Evolutionary conservation across 2,329 filamentous ascomycete genomes (phyloP).

Genomic region (Ophiostoma montium): DNA sequence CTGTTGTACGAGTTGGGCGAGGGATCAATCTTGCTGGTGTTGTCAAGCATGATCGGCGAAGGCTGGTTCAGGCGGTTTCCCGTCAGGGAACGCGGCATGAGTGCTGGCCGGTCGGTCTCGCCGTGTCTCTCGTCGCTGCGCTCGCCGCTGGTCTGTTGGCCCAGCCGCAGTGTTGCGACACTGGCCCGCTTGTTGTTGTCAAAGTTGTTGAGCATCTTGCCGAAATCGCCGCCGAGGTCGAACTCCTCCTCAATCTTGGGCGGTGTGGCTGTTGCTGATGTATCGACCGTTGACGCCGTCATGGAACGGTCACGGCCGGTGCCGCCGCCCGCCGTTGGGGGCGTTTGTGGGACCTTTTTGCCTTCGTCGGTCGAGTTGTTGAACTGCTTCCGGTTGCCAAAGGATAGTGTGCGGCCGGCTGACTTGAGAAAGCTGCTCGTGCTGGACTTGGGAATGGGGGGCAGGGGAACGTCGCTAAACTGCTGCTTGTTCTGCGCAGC

Average conservation of each 20-base stretch:
- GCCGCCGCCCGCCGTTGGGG: constrained; percentile 18
- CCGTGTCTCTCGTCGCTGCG: constrained; percentile 13
- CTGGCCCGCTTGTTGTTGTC: constrained; percentile 40
- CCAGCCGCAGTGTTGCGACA: constrained; percentile 28
- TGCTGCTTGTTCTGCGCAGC: constrained; percentile 24
- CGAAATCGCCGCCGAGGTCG: constrained; percentile 44
- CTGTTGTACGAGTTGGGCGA: constrained; percentile 37
- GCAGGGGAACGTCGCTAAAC: constrained; percentile 25
- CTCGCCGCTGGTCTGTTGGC: constrained; percentile 18
- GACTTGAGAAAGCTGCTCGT: constrained; percentile 40
- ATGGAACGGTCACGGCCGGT: constrained; percentile 31
- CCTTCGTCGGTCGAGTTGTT: constrained; percentile 23
- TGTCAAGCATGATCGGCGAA: constrained; percentile 34
- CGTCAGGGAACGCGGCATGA: constrained; percentile 30
- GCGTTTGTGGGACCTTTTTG: constrained; percentile 18
- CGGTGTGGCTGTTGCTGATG: constrained; percentile 38
- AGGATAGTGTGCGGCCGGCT: constrained; percentile 45
- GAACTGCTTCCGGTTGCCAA: constrained; percentile 39
- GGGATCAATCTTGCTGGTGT: constrained; percentile 29
- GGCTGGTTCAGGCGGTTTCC: constrained; percentile 31
- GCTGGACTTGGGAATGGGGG: constrained; percentile 30
- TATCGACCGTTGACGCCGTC: constrained; percentile 39
- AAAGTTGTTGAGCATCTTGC: constrained; percentile 42
- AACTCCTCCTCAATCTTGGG: constrained; percentile 33
- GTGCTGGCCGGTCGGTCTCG: constrained; percentile 15